These are phyloP conservation scores for Fusarium concolor DNA, from an alignment of 2,329 filamentous ascomycete species.

Conservation along the genomic window DNA sequence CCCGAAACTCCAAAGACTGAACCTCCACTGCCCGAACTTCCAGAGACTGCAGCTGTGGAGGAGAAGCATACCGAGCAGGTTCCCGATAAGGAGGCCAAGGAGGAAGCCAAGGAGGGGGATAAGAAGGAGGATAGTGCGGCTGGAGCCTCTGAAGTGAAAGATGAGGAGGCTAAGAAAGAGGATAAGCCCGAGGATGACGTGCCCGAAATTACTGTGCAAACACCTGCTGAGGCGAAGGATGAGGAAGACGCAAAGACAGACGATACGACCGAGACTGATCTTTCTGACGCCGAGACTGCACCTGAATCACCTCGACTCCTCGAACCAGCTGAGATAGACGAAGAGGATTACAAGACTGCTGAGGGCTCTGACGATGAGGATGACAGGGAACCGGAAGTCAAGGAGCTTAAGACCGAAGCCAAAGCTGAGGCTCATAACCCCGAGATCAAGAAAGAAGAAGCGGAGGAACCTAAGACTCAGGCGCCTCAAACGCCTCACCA, in stretches of 20 bases:
- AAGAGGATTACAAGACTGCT: not conserved
- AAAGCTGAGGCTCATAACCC: not conserved
- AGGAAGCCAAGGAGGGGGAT: conserved; percentile 1
- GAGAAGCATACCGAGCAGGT: conserved; percentile 21
- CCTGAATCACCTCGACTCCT: not conserved
- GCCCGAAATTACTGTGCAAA: not conserved
- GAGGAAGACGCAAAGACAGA: not conserved
- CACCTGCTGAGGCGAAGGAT: not conserved
- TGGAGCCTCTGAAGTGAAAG: not conserved
- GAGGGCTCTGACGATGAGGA: not conserved
- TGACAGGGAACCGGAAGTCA: not conserved
- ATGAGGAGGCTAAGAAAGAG: not conserved
- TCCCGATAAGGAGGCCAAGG: not conserved
- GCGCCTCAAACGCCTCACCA: conserved; percentile 10
- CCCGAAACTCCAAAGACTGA: too few relatives aligned
- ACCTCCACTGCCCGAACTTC: too few relatives aligned
- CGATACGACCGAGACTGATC: conserved; percentile 4
- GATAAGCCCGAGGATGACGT: not conserved
- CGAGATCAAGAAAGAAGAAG: not conserved
- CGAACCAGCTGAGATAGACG: not conserved
- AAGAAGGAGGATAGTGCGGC: not conserved
- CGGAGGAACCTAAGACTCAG: conserved; percentile 3
- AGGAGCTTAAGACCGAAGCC: not conserved
- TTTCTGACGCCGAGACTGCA: conserved; percentile 4
- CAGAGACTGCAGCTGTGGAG: too few relatives aligned